These are phyloP conservation scores for Pseudogymnoascus sp. DNA, from an alignment of 2,329 filamentous ascomycete genomes.

Conservation along the genomic window DNA sequence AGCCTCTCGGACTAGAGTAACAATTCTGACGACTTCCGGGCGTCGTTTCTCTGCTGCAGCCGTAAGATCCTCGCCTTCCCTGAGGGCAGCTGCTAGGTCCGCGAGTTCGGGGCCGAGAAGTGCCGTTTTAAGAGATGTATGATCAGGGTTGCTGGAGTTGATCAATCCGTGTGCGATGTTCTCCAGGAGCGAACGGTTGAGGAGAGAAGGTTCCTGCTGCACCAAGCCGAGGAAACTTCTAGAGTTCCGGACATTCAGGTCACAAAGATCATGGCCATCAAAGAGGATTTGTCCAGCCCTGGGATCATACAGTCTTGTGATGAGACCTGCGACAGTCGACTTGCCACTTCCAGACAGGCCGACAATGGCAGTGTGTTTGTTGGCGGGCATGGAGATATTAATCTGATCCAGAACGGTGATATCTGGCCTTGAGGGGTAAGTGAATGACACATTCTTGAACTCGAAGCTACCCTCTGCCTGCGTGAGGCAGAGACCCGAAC, in stretches of 20 bases:
- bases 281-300: constrained; percentile 32
- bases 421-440: constrained; percentile 32
- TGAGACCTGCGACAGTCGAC: constrained; percentile 45
- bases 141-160: constrained; percentile 20
- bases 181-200: constrained; percentile 36
- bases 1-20: constrained; percentile 39
- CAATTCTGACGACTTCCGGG: constrained; percentile 40
- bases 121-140: constrained; percentile 20
- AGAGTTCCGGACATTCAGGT: constrained; percentile 35
- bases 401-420: constrained; percentile 32
- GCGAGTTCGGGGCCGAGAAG: constrained; percentile 42
- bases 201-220: constrained; percentile 21
- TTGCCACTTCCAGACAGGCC: constrained; percentile 51
- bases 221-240: constrained; percentile 26
- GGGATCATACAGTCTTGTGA: constrained; percentile 50
- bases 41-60: constrained; percentile 36
- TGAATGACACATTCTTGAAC: constrained; percentile 33
- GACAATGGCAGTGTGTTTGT: constrained; percentile 46
- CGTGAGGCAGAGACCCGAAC: constrained; percentile 12
- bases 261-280: constrained; percentile 30
- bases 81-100: constrained; percentile 42
- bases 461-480: constrained; percentile 26
- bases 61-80: constrained; percentile 40
- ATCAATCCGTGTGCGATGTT: constrained; percentile 42
- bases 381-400: constrained; percentile 31